Percentiles rank a stretch among this genome's conserved stretches.
phyloP scores from a whole-genome alignment of 2,329 filamentous ascomycete species.

The Trichoderma pleuroti region DNA sequence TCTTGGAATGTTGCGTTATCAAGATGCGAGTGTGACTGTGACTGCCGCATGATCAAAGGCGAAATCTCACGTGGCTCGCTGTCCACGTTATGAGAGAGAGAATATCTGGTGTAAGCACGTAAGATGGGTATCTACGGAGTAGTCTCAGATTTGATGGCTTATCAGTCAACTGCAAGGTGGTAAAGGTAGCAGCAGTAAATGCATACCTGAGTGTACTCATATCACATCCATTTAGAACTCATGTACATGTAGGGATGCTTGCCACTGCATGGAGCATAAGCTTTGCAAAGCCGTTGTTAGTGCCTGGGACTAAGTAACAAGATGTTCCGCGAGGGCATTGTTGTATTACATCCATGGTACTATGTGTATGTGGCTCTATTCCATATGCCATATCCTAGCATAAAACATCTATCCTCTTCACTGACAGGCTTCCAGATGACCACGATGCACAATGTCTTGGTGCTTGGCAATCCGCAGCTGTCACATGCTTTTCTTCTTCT shows the following conservation, averaged over 20 bases:
- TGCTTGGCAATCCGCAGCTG: slow-evolving; percentile 4
- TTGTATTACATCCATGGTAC: neutral
- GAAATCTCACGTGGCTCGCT: neutral
- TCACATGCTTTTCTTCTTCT: slow-evolving; percentile 18
- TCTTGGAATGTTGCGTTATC: neutral
- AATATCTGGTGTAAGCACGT: neutral
- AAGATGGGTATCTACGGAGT: no score
- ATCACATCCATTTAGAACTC: neutral
- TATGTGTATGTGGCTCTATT: neutral
- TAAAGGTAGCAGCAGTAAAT: neutral
- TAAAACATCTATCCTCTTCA: neutral
- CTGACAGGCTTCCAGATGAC: neutral
- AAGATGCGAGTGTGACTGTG: neutral
- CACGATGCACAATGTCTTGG: neutral
- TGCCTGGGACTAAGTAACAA: neutral
- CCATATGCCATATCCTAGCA: neutral
- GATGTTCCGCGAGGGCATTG: neutral
- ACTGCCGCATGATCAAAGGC: neutral
- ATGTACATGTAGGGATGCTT: neutral
- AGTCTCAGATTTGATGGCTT: neutral
- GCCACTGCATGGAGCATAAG: slow-evolving; percentile 3
- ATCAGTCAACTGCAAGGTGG: neutral
- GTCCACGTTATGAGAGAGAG: neutral
- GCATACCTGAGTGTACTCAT: neutral
- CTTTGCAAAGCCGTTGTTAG: neutral